phyloP scores from a whole-genome alignment of 2,329 filamentous ascomycete genomes.

The Fusarium bulbicola region DNA sequence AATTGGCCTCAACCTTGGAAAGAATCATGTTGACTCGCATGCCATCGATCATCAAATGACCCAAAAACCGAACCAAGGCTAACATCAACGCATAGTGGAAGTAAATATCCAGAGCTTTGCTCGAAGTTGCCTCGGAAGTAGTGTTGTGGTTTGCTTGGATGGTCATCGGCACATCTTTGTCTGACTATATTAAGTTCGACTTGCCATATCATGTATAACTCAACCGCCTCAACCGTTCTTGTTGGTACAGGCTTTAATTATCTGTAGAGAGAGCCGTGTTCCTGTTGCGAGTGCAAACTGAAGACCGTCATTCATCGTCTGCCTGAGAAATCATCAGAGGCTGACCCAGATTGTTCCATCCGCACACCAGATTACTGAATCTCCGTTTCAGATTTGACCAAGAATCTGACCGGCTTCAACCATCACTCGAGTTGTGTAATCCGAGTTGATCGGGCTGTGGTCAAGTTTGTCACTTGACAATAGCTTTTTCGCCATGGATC shows the following conservation, averaged over 20 bases:
- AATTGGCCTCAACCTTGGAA: not conserved
- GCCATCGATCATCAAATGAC: not conserved
- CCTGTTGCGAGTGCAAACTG: not conserved
- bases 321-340: not conserved
- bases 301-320: not conserved
- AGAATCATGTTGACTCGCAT: not conserved
- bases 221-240: conserved; percentile 3
- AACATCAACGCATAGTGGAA: not conserved
- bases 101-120: not conserved
- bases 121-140: not conserved
- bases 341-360: not conserved
- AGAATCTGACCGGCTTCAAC: not conserved
- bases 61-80: not conserved
- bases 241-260: not conserved
- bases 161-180: not conserved
- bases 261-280: not conserved
- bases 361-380: not conserved
- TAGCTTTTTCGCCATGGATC: not conserved
- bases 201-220: not conserved
- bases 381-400: not conserved
- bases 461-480: not conserved
- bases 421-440: not conserved
- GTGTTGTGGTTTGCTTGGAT: not conserved
- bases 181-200: not conserved
- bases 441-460: not conserved